Evolutionary conservation across 169 alveolate genomes (phyloP), one percentile per base, ranked within the genome.

Genomic region (Cryptosporidium parvum): DNA sequence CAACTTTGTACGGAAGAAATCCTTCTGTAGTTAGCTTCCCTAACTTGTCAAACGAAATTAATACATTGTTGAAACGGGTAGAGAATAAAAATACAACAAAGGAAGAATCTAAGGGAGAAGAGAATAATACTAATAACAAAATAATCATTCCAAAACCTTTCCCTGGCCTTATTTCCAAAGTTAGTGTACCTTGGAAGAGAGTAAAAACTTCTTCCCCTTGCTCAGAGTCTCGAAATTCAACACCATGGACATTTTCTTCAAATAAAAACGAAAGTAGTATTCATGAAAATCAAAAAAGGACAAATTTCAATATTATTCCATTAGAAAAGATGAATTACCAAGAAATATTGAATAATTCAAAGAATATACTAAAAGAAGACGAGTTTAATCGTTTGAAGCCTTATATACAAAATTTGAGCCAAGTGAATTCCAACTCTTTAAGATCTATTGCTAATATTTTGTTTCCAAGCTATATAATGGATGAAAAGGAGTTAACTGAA

Each of bases 21-120:
- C 39, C 23, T 29, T 29, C 85, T 10, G 69, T 33, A 33, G 48
- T 71, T 53, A 53, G 71, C 6, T 53, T 59, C 18, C 70, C 70
- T 6, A 73, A 58, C 48, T 42, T 73, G 10, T 16, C 51, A 16
- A 73, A 18, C 14, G 86, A 73, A 73, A 73, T 73, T n/a, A 73
- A 56, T 44, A 53, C 86, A 59, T 31, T 73, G n/a, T 23, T 73
- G 42, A 56, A 26, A 7, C 70, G 29, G 18, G 56, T 73, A 31
- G 86, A 56, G 1, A 33, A 59, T 73, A 42, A 31, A 5, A 14
- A 23, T 21, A 16, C 67, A 23, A 2, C 35, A 48, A 21, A 59
- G 52, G 72, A 65, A 2, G 48, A 65, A 14, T 18, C 16, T 0
- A 73, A 52, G 16, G 86, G 31, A 26, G 39, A 72, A n/a, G 33